These are phyloP conservation scores for Auricularia heimuer DNA, from an alignment of 768 basidiomycete species.

Conservation along the genomic window DNA sequence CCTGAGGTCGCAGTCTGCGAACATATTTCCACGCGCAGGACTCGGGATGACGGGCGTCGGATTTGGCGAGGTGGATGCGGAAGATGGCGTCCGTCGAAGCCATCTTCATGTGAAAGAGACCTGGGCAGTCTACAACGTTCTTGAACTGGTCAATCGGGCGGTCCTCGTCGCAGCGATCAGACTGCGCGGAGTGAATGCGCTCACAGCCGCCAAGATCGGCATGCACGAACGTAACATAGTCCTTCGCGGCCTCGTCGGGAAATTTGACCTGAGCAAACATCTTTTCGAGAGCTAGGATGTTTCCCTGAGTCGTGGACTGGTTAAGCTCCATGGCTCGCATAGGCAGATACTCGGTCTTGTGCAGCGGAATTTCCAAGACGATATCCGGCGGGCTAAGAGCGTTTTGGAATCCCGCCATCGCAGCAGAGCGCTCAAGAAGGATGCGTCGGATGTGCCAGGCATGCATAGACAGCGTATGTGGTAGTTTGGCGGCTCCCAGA, in stretches of 20 bases:
- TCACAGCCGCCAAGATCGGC: conserved; percentile 24
- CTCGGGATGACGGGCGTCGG: conserved; percentile 6
- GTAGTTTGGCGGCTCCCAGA: no score
- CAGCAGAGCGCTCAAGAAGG: no score
- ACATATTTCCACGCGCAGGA: background rate
- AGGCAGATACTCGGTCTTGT: background rate
- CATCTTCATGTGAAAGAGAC: conserved; percentile 30
- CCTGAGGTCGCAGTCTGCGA: conserved; percentile 18
- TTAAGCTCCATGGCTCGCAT: background rate
- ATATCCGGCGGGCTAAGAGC: background rate
- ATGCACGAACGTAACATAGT: conserved; percentile 15
- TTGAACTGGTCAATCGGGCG: conserved; percentile 23
- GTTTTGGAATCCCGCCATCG: no score
- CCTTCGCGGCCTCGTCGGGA: background rate
- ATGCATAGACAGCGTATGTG: no score
- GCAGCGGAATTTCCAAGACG: background rate
- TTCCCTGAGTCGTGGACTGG: background rate
- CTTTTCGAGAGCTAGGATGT: background rate
- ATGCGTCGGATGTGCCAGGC: no score
- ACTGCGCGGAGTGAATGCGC: conserved; percentile 8
- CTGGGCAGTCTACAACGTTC: conserved; percentile 23
- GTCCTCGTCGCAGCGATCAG: conserved; percentile 17
- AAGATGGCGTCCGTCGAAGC: conserved; percentile 18
- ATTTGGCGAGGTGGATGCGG: conserved; percentile 8
- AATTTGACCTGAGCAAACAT: background rate